Base-by-base conservation (phyloP, 345 rosid species). In the Arabis alpina region DNA sequence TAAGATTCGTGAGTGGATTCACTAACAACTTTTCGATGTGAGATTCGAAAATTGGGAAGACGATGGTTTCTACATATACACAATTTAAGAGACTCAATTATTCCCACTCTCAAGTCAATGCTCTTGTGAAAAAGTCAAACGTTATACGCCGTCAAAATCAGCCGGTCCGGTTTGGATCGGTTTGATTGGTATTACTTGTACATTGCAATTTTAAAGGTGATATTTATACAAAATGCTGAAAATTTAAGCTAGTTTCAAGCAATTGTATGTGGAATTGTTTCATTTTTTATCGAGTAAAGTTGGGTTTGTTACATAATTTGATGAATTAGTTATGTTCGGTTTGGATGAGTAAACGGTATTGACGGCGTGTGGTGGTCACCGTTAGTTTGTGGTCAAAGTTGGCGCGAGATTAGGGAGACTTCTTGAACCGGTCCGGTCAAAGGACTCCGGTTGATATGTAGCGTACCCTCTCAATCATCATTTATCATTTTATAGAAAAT, bases 301-400 rank as follows among this genome's bases (percentile, higher is more conserved):
- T 32, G 9, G 16, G 28, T 57, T 48, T 28, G 1, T 57, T 34
- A 3, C 23, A 11, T 3, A 15, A 54, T 11, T 54, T 39, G 4
- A 14, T 10, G 2, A 54, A 16, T 24, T 60, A 56, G 58, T 64
- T 72, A 1, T 39, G 52, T 25, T 23, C 25, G 66, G 39, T 0
- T 57, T 2, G 44, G 43, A 27, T 43, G 30, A n/a, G 1, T 10
- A 10, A 25, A 64, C 36, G 9, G 64, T 12, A 19, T 49, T 57
- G 54, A 73, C 61, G 54, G 58, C 28, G 61, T 58, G 59, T 40
- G 8, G 23, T 58, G 8, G 23, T 58, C 61, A 23, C 72, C 61
- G 72, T 73, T 66, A 58, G 72, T 73, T 54, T 10, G 1, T 34
- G 49, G 77, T 74, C 72, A 74, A 74, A 66, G 24, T 74, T 74